Percentiles rank a stretch among this genome's conserved stretches.
Conservation (phyloP, 495 filamentous ascomycete species). For the Penicillium taxi region DNA sequence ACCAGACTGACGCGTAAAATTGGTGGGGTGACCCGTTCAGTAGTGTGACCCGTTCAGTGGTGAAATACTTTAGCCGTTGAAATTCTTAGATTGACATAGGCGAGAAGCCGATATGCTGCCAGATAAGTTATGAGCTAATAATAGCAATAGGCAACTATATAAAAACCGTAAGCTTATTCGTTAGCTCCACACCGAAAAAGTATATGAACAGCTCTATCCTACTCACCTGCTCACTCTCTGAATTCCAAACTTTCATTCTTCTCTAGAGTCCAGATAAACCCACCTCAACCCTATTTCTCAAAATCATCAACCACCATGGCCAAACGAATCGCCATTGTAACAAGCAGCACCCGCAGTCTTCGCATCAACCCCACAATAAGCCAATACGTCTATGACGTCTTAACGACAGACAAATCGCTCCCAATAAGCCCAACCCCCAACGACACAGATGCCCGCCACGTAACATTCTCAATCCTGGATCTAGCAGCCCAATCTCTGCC, state of each 20-base stretch:
- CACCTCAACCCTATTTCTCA: no score
- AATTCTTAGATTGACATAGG: no score
- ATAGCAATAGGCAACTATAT: no score
- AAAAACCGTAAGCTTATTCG: no score
- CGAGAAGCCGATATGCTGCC: no score
- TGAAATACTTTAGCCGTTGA: no score
- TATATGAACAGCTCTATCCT: background rate
- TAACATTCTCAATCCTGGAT: conserved; percentile 34
- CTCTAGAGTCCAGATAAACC: background rate
- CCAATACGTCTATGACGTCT: conserved; percentile 21
- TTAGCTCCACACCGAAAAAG: no score
- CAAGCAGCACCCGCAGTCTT: conserved; percentile 22
- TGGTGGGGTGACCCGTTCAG: no score
- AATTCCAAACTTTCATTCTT: background rate
- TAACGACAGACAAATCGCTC: conserved; percentile 12
- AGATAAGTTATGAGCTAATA: no score
- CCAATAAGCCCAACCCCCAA: conserved; percentile 11
- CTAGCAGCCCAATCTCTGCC: conserved; percentile 46
- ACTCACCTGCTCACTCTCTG: background rate
- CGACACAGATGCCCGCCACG: conserved; percentile 17
- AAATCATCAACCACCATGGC: no score
- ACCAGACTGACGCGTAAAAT: no score
- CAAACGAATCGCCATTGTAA: conserved; percentile 20
- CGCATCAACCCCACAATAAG: conserved; percentile 24
- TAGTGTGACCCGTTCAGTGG: no score